phyloP scores from a whole-genome alignment of 176 grass and related monocot genomes.

The Paspalum notatum region DNA sequence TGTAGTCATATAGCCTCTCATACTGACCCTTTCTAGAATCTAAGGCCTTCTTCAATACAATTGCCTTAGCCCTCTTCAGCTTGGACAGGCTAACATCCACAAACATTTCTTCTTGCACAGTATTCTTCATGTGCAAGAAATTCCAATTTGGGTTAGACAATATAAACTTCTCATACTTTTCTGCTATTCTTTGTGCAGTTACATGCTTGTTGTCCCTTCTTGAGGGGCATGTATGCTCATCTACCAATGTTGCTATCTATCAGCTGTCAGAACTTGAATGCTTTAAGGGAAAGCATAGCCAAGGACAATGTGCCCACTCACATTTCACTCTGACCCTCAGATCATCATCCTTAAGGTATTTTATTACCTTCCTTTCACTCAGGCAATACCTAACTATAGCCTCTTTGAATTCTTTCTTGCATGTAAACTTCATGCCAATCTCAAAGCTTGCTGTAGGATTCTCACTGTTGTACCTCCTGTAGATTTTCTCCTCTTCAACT shows the following conservation, averaged over 20 bases:
- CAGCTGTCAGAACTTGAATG: background rate
- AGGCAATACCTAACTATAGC: conserved; percentile 3
- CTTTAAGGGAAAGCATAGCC: background rate
- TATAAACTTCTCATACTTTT: conserved; percentile 6
- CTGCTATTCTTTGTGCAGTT: background rate
- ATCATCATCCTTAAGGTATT: background rate
- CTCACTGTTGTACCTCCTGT: background rate
- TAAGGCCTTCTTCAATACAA: background rate
- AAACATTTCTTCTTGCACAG: conserved; percentile 6
- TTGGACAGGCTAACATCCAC: background rate
- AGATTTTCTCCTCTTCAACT: background rate
- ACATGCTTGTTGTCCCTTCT: background rate
- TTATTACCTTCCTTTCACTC: background rate
- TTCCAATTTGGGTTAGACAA: background rate
- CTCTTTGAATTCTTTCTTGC: conserved; percentile 11
- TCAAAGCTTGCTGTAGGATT: background rate
- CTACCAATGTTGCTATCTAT: background rate
- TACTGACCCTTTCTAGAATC: background rate
- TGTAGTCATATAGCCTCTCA: background rate
- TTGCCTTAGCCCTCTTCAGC: background rate
- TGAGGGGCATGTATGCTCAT: background rate
- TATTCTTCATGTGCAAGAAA: background rate
- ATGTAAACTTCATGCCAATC: background rate
- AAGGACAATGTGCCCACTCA: background rate
- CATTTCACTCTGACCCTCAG: background rate